Conservation (phyloP, 495 filamentous ascomycete species). For the Immersiella caudata region DNA sequence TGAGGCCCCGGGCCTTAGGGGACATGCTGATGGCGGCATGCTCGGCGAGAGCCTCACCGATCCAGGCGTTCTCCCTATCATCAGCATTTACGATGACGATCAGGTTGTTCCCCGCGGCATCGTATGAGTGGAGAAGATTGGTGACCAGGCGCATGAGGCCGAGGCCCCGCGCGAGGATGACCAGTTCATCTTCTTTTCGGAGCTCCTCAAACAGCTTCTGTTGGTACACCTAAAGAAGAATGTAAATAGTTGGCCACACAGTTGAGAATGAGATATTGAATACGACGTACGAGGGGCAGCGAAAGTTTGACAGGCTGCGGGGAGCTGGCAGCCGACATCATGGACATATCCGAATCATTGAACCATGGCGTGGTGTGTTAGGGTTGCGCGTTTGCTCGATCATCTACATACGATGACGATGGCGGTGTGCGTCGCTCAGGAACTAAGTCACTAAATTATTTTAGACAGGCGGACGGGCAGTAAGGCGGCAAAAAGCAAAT, state of each 20-base stretch:
- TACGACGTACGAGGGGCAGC: slow-evolving; percentile 72
- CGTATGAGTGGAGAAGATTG: slow-evolving; percentile 93
- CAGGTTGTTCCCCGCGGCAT: slow-evolving; percentile 92
- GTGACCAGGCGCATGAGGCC: slow-evolving; percentile 88
- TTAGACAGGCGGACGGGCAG: too few species aligned
- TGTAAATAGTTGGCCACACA: background rate
- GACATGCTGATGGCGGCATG: slow-evolving; percentile 81
- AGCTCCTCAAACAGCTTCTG: slow-evolving; percentile 92
- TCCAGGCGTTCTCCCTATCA: slow-evolving; percentile 92
- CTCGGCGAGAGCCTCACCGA: slow-evolving; percentile 89
- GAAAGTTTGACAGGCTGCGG: slow-evolving; percentile 83
- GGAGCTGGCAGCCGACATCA: slow-evolving; percentile 31
- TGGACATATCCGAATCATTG: background rate
- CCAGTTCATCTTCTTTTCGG: slow-evolving; percentile 86
- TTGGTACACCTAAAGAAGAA: slow-evolving; percentile 64
- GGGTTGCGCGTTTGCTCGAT: background rate
- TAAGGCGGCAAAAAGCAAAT: too few species aligned
- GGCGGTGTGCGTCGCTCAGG: background rate
- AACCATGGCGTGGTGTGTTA: slow-evolving; percentile 13
- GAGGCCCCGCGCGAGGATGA: slow-evolving; percentile 87
- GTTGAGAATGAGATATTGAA: background rate
- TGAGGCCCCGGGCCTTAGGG: slow-evolving; percentile 79
- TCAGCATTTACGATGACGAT: slow-evolving; percentile 88
- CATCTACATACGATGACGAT: slow-evolving; percentile 1
- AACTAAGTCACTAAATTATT: too few species aligned